These are phyloP conservation scores for Tetrahymena thermophila DNA, from an alignment of 73 alveolate species.

Conservation along the genomic window DNA sequence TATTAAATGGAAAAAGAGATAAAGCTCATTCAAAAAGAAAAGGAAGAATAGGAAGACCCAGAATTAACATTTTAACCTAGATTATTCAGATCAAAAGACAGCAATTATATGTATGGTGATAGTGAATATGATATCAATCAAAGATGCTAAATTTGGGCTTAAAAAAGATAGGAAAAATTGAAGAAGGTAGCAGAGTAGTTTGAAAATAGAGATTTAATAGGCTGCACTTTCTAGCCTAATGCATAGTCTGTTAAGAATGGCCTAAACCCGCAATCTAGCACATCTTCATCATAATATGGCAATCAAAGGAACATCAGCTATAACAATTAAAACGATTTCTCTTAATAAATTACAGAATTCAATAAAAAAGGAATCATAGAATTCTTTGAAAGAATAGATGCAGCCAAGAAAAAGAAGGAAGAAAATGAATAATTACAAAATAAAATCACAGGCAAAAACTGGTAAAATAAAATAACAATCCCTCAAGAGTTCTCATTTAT, in stretches of 20 bases:
- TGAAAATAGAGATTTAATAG: neutral
- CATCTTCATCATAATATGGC: neutral
- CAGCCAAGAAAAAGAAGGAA: constrained; percentile 21
- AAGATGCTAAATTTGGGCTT: neutral
- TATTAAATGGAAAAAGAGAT: neutral
- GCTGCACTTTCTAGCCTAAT: neutral
- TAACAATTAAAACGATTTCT: neutral
- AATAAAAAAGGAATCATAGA: constrained; percentile 34
- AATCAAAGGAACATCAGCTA: neutral
- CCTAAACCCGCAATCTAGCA: neutral
- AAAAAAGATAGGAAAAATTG: neutral
- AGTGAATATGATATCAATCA: neutral
- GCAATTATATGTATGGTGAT: neutral
- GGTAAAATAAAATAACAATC: constrained; percentile 21
- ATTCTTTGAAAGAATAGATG: constrained; percentile 32
- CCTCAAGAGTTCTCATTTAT: constrained; percentile 18
- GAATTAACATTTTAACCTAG: neutral
- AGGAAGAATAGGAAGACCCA: neutral
- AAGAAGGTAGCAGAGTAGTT: neutral
- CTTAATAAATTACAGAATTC: constrained; percentile 13
- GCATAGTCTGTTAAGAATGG: neutral
- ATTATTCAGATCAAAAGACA: neutral
- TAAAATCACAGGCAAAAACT: neutral
- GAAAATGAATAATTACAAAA: neutral
- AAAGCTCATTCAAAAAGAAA: neutral